phyloP scores from a whole-genome alignment of 495 filamentous ascomycete species.

The Tuber indicum region DNA sequence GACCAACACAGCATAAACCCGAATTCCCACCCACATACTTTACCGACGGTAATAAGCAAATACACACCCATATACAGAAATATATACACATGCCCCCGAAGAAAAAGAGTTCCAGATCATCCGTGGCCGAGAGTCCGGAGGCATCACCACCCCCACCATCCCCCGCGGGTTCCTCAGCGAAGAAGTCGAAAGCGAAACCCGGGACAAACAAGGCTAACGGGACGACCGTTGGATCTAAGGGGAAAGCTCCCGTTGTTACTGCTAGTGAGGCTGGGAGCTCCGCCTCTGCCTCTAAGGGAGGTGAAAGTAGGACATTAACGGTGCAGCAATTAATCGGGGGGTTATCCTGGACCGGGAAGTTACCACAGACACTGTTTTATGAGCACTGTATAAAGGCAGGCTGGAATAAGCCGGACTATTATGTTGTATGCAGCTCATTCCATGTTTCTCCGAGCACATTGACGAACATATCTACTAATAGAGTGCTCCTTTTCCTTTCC shows the following conservation, averaged over 20 bases:
- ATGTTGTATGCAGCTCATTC: slow-evolving; percentile 42
- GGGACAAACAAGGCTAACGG: neutral
- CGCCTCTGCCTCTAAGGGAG: neutral
- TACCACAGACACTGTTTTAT: slow-evolving; percentile 84
- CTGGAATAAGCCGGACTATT: slow-evolving; percentile 91
- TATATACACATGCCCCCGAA: neutral
- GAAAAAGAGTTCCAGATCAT: neutral
- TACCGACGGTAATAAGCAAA: neutral
- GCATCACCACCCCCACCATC: neutral
- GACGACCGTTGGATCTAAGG: neutral
- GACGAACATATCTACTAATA: slow-evolving; percentile 16
- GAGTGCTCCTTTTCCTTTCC: slow-evolving; percentile 27
- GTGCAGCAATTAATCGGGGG: slow-evolving; percentile 66
- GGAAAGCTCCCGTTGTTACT: neutral
- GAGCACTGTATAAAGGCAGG: slow-evolving; percentile 76
- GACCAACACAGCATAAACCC: neutral
- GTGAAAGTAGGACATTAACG: slow-evolving; percentile 5
- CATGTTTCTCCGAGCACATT: neutral
- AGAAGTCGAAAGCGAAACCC: slow-evolving; percentile 2
- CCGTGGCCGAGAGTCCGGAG: neutral
- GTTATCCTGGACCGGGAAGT: slow-evolving; percentile 93
- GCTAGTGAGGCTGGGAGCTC: slow-evolving; percentile 1
- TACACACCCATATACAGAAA: neutral
- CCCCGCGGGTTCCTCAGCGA: neutral
- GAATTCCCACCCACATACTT: neutral